phyloP scores from a whole-genome alignment of 345 rosid species.

The Anastatica hierochuntica region DNA sequence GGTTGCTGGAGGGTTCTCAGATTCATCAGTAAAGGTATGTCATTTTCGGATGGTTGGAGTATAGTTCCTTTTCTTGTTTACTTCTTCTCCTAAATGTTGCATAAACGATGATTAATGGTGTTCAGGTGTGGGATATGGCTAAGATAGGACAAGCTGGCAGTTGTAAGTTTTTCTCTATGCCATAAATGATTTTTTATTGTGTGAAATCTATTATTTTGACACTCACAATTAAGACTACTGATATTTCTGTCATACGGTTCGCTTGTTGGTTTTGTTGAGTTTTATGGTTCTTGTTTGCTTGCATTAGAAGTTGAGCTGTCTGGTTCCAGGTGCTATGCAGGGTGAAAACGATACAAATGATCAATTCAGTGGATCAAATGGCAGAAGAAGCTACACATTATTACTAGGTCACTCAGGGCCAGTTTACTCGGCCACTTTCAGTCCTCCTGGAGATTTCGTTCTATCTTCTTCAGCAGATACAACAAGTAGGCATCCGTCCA shows the following conservation, averaged over 20 bases:
- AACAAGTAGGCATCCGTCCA: constrained; percentile 41
- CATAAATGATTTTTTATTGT: not conserved
- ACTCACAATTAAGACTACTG: not conserved
- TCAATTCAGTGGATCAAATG: constrained; percentile 33
- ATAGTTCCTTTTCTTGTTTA: constrained; percentile 4
- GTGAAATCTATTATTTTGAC: not conserved
- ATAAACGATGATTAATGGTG: constrained; percentile 23
- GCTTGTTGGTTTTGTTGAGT: not conserved
- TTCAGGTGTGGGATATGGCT: constrained; percentile 96
- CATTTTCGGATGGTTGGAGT: constrained; percentile 6
- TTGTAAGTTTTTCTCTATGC: constrained; percentile 35
- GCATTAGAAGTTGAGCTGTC: constrained; percentile 6
- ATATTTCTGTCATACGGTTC: not conserved
- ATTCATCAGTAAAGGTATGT: constrained; percentile 77
- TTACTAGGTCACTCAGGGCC: constrained; percentile 93
- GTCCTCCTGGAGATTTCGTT: constrained; percentile 84
- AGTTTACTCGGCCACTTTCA: constrained; percentile 76
- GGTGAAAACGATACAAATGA: constrained; percentile 64
- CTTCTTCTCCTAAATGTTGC: not conserved
- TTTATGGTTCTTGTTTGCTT: constrained; percentile 3
- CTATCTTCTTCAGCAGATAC: constrained; percentile 93
- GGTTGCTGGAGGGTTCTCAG: constrained; percentile 96
- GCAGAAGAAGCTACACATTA: constrained; percentile 58
- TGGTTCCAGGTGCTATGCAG: constrained; percentile 56
- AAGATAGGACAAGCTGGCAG: constrained; percentile 62